Evolutionary conservation across 495 filamentous ascomycete genomes (phyloP).

Genomic region (Talaromyces trachyspermus): DNA sequence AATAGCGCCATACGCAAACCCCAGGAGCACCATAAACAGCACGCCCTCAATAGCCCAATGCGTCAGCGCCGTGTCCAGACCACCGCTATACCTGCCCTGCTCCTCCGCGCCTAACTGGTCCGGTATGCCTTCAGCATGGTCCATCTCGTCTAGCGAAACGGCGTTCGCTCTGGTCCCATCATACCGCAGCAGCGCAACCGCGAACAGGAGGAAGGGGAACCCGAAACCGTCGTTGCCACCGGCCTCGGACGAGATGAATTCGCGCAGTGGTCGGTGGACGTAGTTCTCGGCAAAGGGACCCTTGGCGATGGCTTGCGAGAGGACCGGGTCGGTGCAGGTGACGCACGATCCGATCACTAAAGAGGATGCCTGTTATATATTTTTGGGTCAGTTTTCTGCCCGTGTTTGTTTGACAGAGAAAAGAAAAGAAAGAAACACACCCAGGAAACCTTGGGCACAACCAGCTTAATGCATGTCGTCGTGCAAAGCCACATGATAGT

Average conservation of each 20-base stretch:
- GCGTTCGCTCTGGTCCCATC: conserved; percentile 30
- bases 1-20: conserved; percentile 25
- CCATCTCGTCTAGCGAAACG: conserved; percentile 15
- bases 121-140: conserved; percentile 14
- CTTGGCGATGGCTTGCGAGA: conserved; percentile 55
- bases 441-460: conserved; percentile 26
- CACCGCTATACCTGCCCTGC: conserved; percentile 27
- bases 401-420: neutral
- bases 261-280: conserved; percentile 47
- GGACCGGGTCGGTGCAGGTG: conserved; percentile 54
- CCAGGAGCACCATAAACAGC: conserved; percentile 34
- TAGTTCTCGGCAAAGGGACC: conserved; percentile 56
- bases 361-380: conserved; percentile 42
- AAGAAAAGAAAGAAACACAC: conserved; percentile 15
- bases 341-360: conserved; percentile 56
- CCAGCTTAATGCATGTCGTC: conserved; percentile 28
- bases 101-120: conserved; percentile 25
- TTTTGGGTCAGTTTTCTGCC: conserved; percentile 16
- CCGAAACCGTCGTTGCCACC: conserved; percentile 57
- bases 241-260: conserved; percentile 56
- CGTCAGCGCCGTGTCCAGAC: conserved; percentile 23
- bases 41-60: conserved; percentile 36
- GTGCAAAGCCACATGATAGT: conserved; percentile 29
- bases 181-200: conserved; percentile 47
- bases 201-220: conserved; percentile 52